phyloP scores from a whole-genome alignment of 805 yeast genomes.

The Candida palmyrensis region DNA sequence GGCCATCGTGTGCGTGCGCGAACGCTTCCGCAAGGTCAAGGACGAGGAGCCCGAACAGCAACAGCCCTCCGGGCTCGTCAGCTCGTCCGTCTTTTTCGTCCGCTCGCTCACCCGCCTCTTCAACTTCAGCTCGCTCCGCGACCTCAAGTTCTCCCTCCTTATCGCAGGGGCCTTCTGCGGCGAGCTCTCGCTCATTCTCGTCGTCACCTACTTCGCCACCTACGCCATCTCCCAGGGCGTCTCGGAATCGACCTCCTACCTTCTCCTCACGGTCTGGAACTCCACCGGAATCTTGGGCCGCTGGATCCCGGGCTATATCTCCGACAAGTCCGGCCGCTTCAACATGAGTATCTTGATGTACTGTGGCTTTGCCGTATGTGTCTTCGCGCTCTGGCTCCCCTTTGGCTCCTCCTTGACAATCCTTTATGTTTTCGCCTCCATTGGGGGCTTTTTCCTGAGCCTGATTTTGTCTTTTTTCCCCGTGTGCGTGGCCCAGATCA shows the following conservation, averaged over 20 bases:
- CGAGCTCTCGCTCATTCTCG: conserved; percentile 23
- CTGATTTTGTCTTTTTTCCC: conserved; percentile 33
- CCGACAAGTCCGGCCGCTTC: conserved; percentile 24
- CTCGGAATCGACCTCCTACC: conserved; percentile 21
- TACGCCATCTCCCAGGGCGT: conserved; percentile 29
- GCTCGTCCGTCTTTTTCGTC: conserved; percentile 1
- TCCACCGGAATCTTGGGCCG: conserved; percentile 26
- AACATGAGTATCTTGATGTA: conserved; percentile 31
- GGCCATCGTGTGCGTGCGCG: conserved; percentile 12
- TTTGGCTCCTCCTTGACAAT: conserved; percentile 21
- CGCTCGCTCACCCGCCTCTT: conserved; percentile 4
- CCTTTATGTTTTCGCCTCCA: conserved; percentile 26
- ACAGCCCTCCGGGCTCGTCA: not conserved
- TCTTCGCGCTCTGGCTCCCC: conserved; percentile 29
- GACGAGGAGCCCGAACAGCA: conserved; percentile 1
- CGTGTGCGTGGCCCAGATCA: conserved; percentile 55
- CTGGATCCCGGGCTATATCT: conserved; percentile 24
- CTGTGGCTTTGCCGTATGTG: conserved; percentile 15
- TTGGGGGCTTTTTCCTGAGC: conserved; percentile 32
- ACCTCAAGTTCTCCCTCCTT: conserved; percentile 19
- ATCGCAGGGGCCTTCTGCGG: conserved; percentile 27
- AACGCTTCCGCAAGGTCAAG: conserved; percentile 8
- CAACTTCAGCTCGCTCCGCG: conserved; percentile 11
- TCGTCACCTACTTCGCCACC: conserved; percentile 28
- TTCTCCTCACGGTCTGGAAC: conserved; percentile 25